Evolutionary conservation across 2,329 filamentous ascomycete species (phyloP).

Genomic region (Penicillium sp.): DNA sequence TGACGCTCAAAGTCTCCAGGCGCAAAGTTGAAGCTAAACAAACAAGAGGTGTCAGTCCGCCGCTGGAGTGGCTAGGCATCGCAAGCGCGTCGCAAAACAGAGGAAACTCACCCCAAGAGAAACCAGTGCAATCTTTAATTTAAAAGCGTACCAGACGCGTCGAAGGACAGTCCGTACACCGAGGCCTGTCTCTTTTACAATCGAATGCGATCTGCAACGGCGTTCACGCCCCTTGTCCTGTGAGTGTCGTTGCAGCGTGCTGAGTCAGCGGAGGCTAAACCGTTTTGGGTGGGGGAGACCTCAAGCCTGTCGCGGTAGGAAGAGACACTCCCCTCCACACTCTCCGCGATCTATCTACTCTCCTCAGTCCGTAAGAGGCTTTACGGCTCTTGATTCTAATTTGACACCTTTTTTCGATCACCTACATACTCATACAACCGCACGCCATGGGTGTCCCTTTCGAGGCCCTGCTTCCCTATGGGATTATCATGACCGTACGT

Average conservation of each 20-base stretch:
- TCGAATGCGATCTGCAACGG: slow-evolving; percentile 33
- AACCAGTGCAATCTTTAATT: slow-evolving; percentile 1
- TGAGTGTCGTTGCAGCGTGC: slow-evolving; percentile 37
- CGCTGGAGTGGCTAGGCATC: slow-evolving; percentile 12
- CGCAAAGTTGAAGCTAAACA: slow-evolving; percentile 19
- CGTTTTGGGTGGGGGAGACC: slow-evolving; percentile 31
- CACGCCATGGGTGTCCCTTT: slow-evolving; percentile 62
- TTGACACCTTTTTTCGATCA: background rate
- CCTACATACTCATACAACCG: slow-evolving; percentile 1
- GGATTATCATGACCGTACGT: slow-evolving; percentile 60
- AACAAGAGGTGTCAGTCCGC: slow-evolving; percentile 17
- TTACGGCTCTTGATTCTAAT: slow-evolving; percentile 5
- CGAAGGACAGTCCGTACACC: slow-evolving; percentile 18
- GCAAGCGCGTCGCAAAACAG: slow-evolving; percentile 20
- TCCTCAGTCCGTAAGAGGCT: slow-evolving; percentile 8
- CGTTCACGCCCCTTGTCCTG: slow-evolving; percentile 32
- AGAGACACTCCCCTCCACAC: slow-evolving; percentile 15
- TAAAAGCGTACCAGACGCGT: slow-evolving; percentile 30
- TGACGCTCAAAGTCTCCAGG: slow-evolving; percentile 6
- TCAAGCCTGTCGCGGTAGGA: slow-evolving; percentile 20
- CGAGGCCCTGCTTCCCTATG: slow-evolving; percentile 64
- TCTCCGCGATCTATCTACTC: slow-evolving; percentile 16
- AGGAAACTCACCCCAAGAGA: slow-evolving; percentile 14
- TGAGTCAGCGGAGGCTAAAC: slow-evolving; percentile 39
- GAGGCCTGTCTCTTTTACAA: slow-evolving; percentile 24